phyloP scores from a whole-genome alignment of 2,329 filamentous ascomycete species.

The Nakataea oryzae region DNA sequence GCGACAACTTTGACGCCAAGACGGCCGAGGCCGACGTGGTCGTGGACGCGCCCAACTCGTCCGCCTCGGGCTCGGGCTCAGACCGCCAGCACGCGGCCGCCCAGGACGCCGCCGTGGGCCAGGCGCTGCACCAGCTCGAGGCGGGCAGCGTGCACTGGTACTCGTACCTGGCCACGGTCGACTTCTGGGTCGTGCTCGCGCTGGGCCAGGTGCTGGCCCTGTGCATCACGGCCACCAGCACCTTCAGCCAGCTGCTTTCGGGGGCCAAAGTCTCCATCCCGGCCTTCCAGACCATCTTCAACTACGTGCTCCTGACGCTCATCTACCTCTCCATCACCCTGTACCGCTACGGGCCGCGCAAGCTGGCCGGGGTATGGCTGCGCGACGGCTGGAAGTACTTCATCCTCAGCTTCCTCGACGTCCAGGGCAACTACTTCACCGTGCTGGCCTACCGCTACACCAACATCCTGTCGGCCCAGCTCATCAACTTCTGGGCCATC shows the following conservation, averaged over 20 bases:
- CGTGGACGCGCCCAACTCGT: constrained; percentile 7
- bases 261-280: constrained; percentile 65
- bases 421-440: constrained; percentile 96
- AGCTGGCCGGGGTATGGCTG: constrained; percentile 52
- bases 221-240: constrained; percentile 88
- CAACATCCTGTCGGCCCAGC: constrained; percentile 82
- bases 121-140: constrained; percentile 46
- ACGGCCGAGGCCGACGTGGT: constrained; percentile 4
- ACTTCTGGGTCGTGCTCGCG: constrained; percentile 78
- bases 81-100: constrained; percentile 5
- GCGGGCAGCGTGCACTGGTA: constrained; percentile 46
- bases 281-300: constrained; percentile 92
- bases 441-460: constrained; percentile 90
- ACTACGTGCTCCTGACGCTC: constrained; percentile 74
- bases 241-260: constrained; percentile 69
- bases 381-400: constrained; percentile 88
- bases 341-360: constrained; percentile 65
- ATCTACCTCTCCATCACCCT: constrained; percentile 76
- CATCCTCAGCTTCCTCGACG: constrained; percentile 85
- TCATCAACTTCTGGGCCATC: constrained; percentile 99
- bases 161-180: constrained; percentile 69
- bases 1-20: constrained; percentile 3
- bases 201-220: constrained; percentile 79
- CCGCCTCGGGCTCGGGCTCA: constrained; percentile 11
- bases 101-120: constrained; percentile 29